Evolutionary conservation across 176 grass and related monocot species (phyloP).

Genomic region (Canna indica): DNA sequence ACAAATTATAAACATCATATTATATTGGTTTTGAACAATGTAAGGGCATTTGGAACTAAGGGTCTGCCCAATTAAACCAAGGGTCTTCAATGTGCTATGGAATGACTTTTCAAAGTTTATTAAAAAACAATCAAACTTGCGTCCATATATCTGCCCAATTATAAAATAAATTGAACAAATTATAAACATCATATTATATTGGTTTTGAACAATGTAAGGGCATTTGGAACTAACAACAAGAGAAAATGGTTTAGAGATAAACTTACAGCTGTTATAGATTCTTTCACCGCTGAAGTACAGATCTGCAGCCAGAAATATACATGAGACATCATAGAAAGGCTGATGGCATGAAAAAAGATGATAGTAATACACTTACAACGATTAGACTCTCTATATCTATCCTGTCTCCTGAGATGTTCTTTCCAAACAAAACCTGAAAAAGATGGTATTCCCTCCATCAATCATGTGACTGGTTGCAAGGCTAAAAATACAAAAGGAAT

Average conservation of each 20-base stretch:
- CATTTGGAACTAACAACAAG: conserved; percentile 8
- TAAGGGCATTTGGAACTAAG: too few relatives aligned
- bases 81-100: conserved; percentile 78
- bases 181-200: conserved; percentile 1
- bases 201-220: background rate
- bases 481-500: background rate
- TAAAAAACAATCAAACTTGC: conserved; percentile 61
- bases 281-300: conserved; percentile 79
- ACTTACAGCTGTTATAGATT: conserved; percentile 83
- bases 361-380: conserved; percentile 33
- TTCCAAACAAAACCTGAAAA: conserved; percentile 46
- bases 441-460: background rate
- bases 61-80: conserved; percentile 64
- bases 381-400: conserved; percentile 40
- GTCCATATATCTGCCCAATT: conserved; percentile 79
- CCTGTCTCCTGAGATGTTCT: conserved; percentile 33
- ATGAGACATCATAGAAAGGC: background rate
- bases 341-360: conserved; percentile 1
- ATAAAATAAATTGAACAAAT: background rate
- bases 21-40: conserved; percentile 2
- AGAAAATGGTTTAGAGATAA: background rate
- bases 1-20: background rate
- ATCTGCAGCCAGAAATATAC: conserved; percentile 40
- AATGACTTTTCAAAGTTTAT: conserved; percentile 96
- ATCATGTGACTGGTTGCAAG: background rate